Evolutionary conservation across 768 basidiomycete genomes (phyloP).

Genomic region (Royoungia palumana): DNA sequence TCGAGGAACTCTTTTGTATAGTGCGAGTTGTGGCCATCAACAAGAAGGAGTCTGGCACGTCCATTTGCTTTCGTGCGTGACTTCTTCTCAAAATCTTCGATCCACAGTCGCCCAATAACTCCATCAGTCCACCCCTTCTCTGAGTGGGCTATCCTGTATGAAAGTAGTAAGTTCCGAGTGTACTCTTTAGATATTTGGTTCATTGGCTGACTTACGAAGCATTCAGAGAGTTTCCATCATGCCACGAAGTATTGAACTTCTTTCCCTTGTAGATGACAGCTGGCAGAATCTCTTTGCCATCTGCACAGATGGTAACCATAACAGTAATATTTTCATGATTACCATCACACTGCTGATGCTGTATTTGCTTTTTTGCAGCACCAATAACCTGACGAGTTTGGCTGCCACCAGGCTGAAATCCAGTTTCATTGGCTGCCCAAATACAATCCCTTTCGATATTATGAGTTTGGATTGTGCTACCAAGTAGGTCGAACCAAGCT

Average conservation of each 20-base stretch:
- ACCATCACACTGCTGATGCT: conserved; percentile 18
- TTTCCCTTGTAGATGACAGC: conserved; percentile 31
- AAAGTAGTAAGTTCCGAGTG: no score
- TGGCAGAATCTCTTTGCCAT: conserved; percentile 37
- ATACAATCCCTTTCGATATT: conserved; percentile 7
- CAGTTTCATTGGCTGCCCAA: conserved; percentile 18
- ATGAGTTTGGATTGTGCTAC: conserved; percentile 12
- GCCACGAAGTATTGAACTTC: no score
- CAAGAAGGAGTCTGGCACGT: conserved; percentile 32
- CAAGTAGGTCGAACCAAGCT: conserved; percentile 34
- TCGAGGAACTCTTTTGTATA: conserved; percentile 37
- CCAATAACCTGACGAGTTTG: conserved; percentile 6
- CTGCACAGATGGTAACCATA: conserved; percentile 40
- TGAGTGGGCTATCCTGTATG: conserved; percentile 14
- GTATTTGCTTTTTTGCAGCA: neutral
- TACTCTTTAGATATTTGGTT: no score
- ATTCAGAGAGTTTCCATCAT: no score
- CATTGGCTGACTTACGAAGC: no score
- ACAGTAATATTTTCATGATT: conserved; percentile 23
- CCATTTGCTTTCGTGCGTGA: conserved; percentile 35
- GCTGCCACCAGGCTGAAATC: conserved; percentile 6
- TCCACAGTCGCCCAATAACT: conserved; percentile 23
- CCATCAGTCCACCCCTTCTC: conserved; percentile 30
- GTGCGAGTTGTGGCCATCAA: conserved; percentile 49
- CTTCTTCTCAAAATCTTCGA: conserved; percentile 32